Evolutionary conservation across 2,329 filamentous ascomycete species (phyloP), one percentile per base, ranked within the genome.

Genomic region (Cercospora beticola): DNA sequence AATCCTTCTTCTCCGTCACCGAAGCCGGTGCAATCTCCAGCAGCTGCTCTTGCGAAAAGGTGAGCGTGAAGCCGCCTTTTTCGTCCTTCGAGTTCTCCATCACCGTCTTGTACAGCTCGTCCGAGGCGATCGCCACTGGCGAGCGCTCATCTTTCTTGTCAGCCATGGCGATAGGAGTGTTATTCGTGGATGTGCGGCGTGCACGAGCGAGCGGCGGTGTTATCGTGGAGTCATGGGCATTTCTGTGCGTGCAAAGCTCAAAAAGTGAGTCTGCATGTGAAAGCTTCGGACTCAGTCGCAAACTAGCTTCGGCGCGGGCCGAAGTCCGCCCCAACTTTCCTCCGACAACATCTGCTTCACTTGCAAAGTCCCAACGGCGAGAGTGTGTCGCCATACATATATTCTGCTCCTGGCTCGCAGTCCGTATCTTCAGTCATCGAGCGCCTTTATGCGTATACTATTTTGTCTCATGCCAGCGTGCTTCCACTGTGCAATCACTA

Each of bases 31-130:
- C 73, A 21, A 76, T 58, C 10, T 66, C 67, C 62, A 77, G 68
- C 36, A 79, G 70, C 21, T 78, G 73, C 31, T 77, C 72, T 60
- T 79, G 76, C 23, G 68, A 70, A 69, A 79, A 80, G 62, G 72
- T 68, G 67, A 76, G 76, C 54, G 72, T 74, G 66, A 73, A 71
- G n/a, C 73, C 61, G 66, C 68, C 69, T 21, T 62, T 30, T 1
- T 70, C 74, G 64, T 79, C 76, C 4, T 71, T 54, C 12, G 74
- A 76, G 33, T 69, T 62, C 12, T 68, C 64, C 16, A 73, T 71
- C 28, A 69, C 70, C 16, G 62, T 63, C 28, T 70, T 69, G 67
- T 79, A 78, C 54, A 79, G 76, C 52, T 67, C 68, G 14, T 77
- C 76, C 68, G 72, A 69, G 7, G 69, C 65, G 14, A 72, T 71